Evolutionary conservation across 306 rosid species (phyloP).

Genomic region (Fragaria ananassa): DNA sequence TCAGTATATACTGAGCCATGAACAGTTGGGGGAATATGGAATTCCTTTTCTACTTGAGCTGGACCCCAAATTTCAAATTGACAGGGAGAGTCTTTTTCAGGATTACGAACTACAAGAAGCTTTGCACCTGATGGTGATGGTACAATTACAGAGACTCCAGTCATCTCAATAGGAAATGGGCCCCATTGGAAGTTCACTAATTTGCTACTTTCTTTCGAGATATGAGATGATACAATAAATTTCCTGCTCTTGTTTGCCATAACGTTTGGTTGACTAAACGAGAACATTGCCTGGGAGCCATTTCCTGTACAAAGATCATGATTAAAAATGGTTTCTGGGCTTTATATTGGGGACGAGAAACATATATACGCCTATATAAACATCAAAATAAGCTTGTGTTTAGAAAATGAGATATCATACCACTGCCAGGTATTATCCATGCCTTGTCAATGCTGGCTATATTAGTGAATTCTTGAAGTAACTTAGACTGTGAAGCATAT

Average conservation of each 20-base stretch:
- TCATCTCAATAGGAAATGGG: constrained; percentile 74
- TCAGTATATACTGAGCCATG: constrained; percentile 74
- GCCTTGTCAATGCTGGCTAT: constrained; percentile 73
- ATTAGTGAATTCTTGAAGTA: constrained; percentile 59
- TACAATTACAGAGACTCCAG: constrained; percentile 53
- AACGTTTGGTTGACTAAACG: constrained; percentile 53
- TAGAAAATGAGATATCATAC: constrained; percentile 29
- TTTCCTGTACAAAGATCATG: constrained; percentile 25
- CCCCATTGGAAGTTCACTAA: constrained; percentile 61
- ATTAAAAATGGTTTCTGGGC: constrained; percentile 8
- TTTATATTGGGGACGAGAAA: neutral
- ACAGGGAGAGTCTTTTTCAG: constrained; percentile 49
- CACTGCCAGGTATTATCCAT: constrained; percentile 53
- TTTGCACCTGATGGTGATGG: constrained; percentile 81
- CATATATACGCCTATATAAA: neutral
- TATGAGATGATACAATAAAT: constrained; percentile 44
- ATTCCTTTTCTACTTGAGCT: constrained; percentile 66
- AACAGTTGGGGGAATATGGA: constrained; percentile 60
- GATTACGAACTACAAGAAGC: constrained; percentile 59
- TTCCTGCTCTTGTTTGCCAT: constrained; percentile 63
- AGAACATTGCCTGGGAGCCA: constrained; percentile 59
- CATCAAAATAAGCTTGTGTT: constrained; percentile 1
- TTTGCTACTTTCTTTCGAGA: constrained; percentile 37
- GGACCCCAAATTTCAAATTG: constrained; percentile 69
- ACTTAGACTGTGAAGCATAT: constrained; percentile 55